A percentile compares a stretch with the other conserved stretches of the same genome.
These are phyloP conservation scores for Suillus tomentosus DNA, from an alignment of 768 basidiomycete species.

Conservation along the genomic window DNA sequence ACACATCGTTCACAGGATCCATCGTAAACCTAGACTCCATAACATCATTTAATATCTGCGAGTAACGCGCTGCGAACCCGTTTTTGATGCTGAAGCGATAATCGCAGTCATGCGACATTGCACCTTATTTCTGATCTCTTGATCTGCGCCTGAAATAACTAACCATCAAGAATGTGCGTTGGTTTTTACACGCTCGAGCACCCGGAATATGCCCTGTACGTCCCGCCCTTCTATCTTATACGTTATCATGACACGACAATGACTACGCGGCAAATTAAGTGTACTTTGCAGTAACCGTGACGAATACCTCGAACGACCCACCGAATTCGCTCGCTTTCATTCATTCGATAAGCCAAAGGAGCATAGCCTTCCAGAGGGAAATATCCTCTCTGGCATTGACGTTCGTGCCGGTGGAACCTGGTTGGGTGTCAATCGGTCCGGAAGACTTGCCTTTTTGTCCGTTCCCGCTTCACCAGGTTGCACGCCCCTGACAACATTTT, in stretches of 20 bases:
- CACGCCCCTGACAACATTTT: conserved; percentile 11
- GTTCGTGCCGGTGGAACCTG: conserved; percentile 76
- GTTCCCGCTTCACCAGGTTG: conserved; percentile 30
- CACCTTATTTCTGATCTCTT: conserved; percentile 1
- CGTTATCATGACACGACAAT: conserved; percentile 10
- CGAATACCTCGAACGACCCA: conserved; percentile 69
- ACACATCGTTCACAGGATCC: conserved; percentile 1
- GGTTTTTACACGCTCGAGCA: conserved; percentile 77
- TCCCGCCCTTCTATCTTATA: conserved; percentile 9
- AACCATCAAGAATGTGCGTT: conserved; percentile 62
- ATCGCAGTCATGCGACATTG: not conserved
- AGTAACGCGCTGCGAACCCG: not conserved
- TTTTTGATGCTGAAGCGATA: not conserved
- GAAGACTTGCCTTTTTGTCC: conserved; percentile 73
- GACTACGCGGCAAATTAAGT: conserved; percentile 47
- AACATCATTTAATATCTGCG: not conserved
- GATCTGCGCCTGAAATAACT: not conserved
- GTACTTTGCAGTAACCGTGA: conserved; percentile 72
- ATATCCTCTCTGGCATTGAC: conserved; percentile 76
- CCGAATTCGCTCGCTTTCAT: conserved; percentile 66
- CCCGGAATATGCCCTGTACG: conserved; percentile 76
- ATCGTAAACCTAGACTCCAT: not conserved
- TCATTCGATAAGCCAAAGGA: conserved; percentile 47
- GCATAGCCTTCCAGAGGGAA: conserved; percentile 23
- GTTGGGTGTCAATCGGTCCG: conserved; percentile 70